Percentiles rank a stretch among this genome's conserved stretches.
phyloP scores from a whole-genome alignment of 495 filamentous ascomycete genomes.

The Aspergillus haitiensis region DNA sequence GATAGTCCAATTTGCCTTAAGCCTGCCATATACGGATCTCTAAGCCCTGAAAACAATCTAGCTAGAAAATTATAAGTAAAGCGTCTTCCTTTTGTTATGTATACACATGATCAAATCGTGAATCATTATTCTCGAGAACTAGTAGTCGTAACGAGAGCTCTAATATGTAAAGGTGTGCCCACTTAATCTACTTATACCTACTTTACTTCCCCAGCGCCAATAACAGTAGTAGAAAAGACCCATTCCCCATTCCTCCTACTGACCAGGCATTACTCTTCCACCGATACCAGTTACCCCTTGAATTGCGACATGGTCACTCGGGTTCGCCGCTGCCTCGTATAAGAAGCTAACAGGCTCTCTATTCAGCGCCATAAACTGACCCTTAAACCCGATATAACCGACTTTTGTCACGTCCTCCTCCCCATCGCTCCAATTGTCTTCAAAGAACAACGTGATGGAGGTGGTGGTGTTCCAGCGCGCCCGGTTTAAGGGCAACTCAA shows the following conservation, averaged over 20 bases:
- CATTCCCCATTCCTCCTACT: slow-evolving; percentile 21
- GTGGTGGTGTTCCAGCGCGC: slow-evolving; percentile 82
- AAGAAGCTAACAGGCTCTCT: slow-evolving; percentile 80
- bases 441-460: slow-evolving; percentile 78
- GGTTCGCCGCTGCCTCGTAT: slow-evolving; percentile 93
- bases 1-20: too few species aligned
- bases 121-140: too few species aligned
- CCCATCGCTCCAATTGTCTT: slow-evolving; percentile 59
- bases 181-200: too few species aligned
- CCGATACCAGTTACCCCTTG: slow-evolving; percentile 46
- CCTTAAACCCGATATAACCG: slow-evolving; percentile 87
- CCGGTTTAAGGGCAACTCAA: slow-evolving; percentile 83
- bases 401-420: slow-evolving; percentile 78
- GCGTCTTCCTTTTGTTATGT: too few species aligned
- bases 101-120: too few species aligned
- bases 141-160: too few species aligned
- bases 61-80: too few species aligned
- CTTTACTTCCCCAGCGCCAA: too few species aligned
- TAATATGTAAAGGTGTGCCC: too few species aligned
- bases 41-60: too few species aligned
- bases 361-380: slow-evolving; percentile 83
- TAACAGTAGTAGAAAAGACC: too few species aligned
- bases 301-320: slow-evolving; percentile 70
- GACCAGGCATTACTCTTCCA: slow-evolving; percentile 43
- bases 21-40: too few species aligned